Evolutionary conservation across 2,329 filamentous ascomycete species (phyloP).

Genomic region (Tolypocladium pustulatum): DNA sequence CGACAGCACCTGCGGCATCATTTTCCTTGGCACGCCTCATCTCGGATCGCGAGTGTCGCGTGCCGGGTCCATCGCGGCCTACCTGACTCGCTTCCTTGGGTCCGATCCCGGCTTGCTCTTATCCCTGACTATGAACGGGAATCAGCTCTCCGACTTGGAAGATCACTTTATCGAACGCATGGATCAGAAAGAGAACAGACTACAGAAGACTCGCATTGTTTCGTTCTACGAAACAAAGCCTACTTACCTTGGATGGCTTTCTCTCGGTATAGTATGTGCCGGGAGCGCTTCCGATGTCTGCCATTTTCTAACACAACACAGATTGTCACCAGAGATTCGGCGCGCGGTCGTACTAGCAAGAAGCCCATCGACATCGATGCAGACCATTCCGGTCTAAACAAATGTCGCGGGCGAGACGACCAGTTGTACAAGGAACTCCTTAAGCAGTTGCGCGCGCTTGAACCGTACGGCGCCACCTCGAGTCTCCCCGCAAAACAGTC

Average conservation of each 20-base stretch:
- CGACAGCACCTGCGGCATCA: constrained; percentile 6
- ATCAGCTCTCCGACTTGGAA: constrained; percentile 2
- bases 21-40: constrained; percentile 10
- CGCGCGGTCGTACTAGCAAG: background rate
- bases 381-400: constrained; percentile 11
- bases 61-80: constrained; percentile 1
- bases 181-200: background rate
- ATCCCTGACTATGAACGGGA: constrained; percentile 2
- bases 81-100: constrained; percentile 5
- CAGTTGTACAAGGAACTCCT: background rate
- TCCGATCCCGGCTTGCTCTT: constrained; percentile 5
- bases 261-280: constrained; percentile 6
- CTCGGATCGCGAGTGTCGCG: constrained; percentile 4
- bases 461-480: too few species aligned
- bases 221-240: constrained; percentile 10
- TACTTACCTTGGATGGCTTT: constrained; percentile 5
- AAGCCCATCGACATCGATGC: constrained; percentile 1
- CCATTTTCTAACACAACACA: background rate
- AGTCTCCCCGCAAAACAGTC: too few species aligned
- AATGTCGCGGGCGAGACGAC: constrained; percentile 4
- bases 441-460: too few species aligned
- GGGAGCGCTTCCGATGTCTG: background rate
- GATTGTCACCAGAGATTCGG: constrained; percentile 6
- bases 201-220: constrained; percentile 1
- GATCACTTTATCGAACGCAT: background rate